Conservation (phyloP, 345 rosid genomes). For the Sapria himalayana region DNA sequence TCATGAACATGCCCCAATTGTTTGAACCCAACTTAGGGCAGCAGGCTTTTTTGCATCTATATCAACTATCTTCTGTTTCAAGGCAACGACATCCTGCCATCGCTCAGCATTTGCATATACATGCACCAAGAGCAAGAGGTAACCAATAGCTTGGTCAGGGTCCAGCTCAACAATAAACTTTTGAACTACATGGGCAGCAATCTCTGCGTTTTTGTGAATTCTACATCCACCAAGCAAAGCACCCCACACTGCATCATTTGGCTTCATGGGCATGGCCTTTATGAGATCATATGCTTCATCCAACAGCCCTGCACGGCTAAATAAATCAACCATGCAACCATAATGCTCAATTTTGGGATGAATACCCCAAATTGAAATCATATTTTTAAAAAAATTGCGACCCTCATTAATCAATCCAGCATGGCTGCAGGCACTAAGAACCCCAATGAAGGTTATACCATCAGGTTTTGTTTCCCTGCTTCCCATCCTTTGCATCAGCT, state of each 20-base stretch:
- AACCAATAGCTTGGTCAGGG: slow-evolving; percentile 16
- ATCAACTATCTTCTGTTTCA: slow-evolving; percentile 15
- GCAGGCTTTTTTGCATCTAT: slow-evolving; percentile 16
- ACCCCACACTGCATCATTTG: slow-evolving; percentile 20
- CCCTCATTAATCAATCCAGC: slow-evolving; percentile 22
- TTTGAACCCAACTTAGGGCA: slow-evolving; percentile 19
- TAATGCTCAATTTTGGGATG: slow-evolving; percentile 24
- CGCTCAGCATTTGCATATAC: slow-evolving; percentile 17
- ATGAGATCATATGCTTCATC: slow-evolving; percentile 22
- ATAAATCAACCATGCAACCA: slow-evolving; percentile 27
- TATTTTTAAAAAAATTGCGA: slow-evolving; percentile 10
- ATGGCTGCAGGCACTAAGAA: slow-evolving; percentile 28
- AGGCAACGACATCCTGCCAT: slow-evolving; percentile 23
- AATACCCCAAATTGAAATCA: slow-evolving; percentile 17
- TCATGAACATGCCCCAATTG: slow-evolving; percentile 14
- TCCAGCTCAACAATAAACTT: slow-evolving; percentile 14
- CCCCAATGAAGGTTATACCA: slow-evolving; percentile 19
- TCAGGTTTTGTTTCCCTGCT: slow-evolving; percentile 16
- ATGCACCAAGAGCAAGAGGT: slow-evolving; percentile 21
- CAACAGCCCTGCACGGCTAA: slow-evolving; percentile 24
- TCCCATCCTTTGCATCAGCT: slow-evolving; percentile 20
- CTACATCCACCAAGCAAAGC: slow-evolving; percentile 28
- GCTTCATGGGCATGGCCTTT: slow-evolving; percentile 21
- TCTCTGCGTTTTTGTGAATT: slow-evolving; percentile 16
- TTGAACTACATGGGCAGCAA: slow-evolving; percentile 21